Conservation (phyloP, 805 yeast species). For the Jamesozyma lodderae region DNA sequence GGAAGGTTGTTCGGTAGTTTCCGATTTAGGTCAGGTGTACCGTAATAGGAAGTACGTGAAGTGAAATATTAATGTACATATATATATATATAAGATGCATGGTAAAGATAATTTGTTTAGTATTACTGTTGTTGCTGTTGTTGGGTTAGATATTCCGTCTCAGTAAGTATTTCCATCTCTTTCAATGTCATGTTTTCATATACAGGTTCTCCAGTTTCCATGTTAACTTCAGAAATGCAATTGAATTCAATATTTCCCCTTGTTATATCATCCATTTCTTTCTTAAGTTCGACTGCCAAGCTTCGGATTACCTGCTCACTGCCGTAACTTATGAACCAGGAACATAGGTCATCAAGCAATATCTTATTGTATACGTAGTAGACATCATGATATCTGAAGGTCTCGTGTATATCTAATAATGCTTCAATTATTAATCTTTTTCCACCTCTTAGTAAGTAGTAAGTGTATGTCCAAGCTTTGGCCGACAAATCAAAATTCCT, state of each 20-base stretch:
- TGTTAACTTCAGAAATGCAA: conserved; percentile 31
- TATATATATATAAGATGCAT: too few species aligned
- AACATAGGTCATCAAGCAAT: conserved; percentile 64
- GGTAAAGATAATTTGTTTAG: too few species aligned
- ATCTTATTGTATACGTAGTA: conserved; percentile 78
- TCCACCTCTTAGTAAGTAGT: conserved; percentile 57
- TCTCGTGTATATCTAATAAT: conserved; percentile 53
- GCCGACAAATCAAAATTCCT: conserved; percentile 53
- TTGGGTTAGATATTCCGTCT: conserved; percentile 31
- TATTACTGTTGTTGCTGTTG: neutral
- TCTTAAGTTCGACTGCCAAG: conserved; percentile 55
- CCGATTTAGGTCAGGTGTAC: too few species aligned
- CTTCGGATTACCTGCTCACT: conserved; percentile 50
- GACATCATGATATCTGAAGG: conserved; percentile 74
- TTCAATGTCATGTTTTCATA: conserved; percentile 38
- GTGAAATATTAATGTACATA: too few species aligned
- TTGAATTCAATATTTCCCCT: conserved; percentile 42
- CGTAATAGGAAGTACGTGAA: too few species aligned
- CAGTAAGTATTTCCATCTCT: conserved; percentile 55
- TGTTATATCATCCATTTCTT: conserved; percentile 27
- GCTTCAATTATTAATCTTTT: conserved; percentile 53
- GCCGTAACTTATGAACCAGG: conserved; percentile 59
- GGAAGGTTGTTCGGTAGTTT: too few species aligned
- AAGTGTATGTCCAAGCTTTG: conserved; percentile 70
- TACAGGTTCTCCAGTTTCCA: conserved; percentile 32